Percentiles rank a stretch among this genome's conserved stretches.
phyloP scores from a whole-genome alignment of 164 flowering plant genomes.

The Akebia trifoliata region DNA sequence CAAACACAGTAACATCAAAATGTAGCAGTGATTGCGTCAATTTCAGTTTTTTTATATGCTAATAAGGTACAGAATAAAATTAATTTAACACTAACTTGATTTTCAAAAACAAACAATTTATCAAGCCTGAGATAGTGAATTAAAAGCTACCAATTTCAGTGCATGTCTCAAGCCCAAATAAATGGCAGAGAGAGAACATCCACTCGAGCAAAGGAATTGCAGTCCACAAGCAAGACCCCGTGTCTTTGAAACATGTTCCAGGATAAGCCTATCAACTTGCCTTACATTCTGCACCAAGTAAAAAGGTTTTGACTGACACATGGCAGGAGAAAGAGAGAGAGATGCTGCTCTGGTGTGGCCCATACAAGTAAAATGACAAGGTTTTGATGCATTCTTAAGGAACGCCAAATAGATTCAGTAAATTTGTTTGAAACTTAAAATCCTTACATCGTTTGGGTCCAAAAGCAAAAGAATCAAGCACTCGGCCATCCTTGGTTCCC shows the following conservation, averaged over 20 bases:
- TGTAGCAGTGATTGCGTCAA: too few relatives aligned
- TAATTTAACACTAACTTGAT: background rate
- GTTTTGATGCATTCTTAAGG: too few relatives aligned
- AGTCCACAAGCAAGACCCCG: constrained; percentile 68
- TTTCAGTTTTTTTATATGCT: background rate
- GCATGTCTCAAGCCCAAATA: constrained; percentile 69
- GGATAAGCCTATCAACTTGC: constrained; percentile 62
- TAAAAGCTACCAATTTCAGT: constrained; percentile 45
- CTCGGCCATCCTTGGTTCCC: constrained; percentile 90
- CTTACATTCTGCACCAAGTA: constrained; percentile 61
- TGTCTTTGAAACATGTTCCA: constrained; percentile 72
- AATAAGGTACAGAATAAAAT: background rate
- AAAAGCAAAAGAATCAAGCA: constrained; percentile 80
- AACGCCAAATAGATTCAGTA: background rate
- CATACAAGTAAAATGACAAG: background rate
- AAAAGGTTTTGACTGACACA: constrained; percentile 3
- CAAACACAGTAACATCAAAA: background rate
- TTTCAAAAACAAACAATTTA: background rate
- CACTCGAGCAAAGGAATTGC: constrained; percentile 73
- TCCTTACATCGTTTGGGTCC: constrained; percentile 81
- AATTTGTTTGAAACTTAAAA: background rate
- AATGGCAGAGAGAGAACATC: constrained; percentile 49
- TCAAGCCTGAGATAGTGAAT: background rate
- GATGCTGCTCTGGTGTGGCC: too few relatives aligned
- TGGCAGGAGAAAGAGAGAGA: background rate